Percentiles rank a stretch among this genome's conserved stretches.
These are phyloP conservation scores for Paecilomyces variotii DNA, from an alignment of 2,329 filamentous ascomycete species.

Conservation along the genomic window DNA sequence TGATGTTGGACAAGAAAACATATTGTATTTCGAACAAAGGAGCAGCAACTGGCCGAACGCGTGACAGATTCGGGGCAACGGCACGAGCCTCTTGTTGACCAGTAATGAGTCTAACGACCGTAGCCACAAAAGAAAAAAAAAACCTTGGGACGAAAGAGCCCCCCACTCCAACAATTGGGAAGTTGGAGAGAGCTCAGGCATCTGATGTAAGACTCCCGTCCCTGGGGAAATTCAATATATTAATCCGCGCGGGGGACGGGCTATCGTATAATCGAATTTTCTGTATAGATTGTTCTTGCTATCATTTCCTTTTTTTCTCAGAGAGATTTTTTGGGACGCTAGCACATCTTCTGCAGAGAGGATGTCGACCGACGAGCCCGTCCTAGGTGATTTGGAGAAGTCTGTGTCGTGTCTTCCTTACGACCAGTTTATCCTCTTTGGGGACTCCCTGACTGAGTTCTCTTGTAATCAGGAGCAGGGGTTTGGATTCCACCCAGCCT, in stretches of 20 bases:
- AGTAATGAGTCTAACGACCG: not conserved
- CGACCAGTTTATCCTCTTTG: slow-evolving; percentile 74
- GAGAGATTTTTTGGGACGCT: not conserved
- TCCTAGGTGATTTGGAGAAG: not conserved
- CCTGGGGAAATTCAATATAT: not conserved
- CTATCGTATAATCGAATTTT: not conserved
- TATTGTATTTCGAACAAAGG: not conserved
- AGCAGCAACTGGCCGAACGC: not conserved
- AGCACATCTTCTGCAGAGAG: not conserved
- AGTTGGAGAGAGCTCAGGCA: not conserved
- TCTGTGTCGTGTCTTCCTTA: slow-evolving; percentile 38
- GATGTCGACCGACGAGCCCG: not conserved
- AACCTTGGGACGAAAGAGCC: not conserved
- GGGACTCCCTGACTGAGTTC: slow-evolving; percentile 78
- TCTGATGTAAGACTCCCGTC: not conserved
- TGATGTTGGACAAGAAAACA: not conserved
- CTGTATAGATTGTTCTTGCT: not conserved
- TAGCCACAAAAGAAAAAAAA: not conserved
- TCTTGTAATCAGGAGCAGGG: slow-evolving; percentile 54
- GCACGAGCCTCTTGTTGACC: not conserved
- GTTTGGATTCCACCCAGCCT: slow-evolving; percentile 64
- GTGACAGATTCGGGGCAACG: not conserved
- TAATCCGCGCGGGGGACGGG: not conserved
- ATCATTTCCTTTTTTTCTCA: not conserved
- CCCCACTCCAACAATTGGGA: not conserved